Evolutionary conservation across 306 rosid species (phyloP).

Genomic region (Quercus gilva): DNA sequence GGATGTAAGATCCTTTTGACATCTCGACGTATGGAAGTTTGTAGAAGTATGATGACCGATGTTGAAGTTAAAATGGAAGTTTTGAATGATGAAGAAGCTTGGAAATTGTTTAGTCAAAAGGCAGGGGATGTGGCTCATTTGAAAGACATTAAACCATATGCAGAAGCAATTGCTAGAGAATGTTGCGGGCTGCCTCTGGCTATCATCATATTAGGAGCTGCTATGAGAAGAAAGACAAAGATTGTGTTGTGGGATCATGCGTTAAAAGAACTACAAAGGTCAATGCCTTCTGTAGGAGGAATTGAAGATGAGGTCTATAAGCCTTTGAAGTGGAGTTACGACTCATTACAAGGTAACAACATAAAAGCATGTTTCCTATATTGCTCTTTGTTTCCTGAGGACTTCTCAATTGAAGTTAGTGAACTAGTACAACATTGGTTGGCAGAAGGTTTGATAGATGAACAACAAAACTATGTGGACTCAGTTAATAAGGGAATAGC

Average conservation of each 20-base stretch:
- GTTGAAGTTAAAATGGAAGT: slow-evolving; percentile 8
- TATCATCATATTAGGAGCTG: slow-evolving; percentile 16
- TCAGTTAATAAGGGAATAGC: not conserved
- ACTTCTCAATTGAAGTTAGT: slow-evolving; percentile 3
- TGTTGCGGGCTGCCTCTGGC: slow-evolving; percentile 28
- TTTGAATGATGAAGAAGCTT: slow-evolving; percentile 16
- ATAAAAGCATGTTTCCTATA: slow-evolving; percentile 1
- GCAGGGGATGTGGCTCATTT: slow-evolving; percentile 11
- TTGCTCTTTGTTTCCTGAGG: slow-evolving; percentile 12
- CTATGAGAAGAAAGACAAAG: slow-evolving; percentile 25
- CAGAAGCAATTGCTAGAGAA: slow-evolving; percentile 11
- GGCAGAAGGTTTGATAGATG: slow-evolving; percentile 13
- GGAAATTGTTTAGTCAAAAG: slow-evolving; percentile 17
- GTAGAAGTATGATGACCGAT: slow-evolving; percentile 20
- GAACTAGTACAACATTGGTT: slow-evolving; percentile 14
- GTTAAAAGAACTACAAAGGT: slow-evolving; percentile 7
- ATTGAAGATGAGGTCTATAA: slow-evolving; percentile 10
- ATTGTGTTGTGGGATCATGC: slow-evolving; percentile 17
- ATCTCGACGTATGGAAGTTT: slow-evolving; percentile 6
- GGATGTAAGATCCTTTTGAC: not conserved
- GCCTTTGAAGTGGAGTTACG: slow-evolving; percentile 22
- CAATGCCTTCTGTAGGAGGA: not conserved
- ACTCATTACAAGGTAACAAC: not conserved
- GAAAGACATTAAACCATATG: not conserved
- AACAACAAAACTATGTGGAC: not conserved